These are phyloP conservation scores for Trapa bicornis DNA, from an alignment of 345 rosid genomes.

Conservation along the genomic window DNA sequence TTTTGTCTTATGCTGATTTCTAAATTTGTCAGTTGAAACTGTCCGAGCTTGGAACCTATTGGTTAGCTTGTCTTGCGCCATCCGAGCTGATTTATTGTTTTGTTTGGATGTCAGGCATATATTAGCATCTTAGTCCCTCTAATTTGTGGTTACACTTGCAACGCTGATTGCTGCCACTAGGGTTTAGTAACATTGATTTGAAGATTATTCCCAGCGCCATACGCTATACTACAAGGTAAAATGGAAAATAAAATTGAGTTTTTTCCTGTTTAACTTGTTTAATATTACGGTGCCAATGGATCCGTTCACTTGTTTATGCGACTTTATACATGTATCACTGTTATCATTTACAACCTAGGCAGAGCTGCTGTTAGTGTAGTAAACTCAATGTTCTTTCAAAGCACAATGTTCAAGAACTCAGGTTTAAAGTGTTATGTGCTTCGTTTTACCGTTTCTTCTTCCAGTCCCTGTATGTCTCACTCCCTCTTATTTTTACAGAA, in stretches of 20 bases:
- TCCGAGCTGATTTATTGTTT: not conserved
- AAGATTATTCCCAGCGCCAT: not conserved
- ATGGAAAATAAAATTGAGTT: not conserved
- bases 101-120: not conserved
- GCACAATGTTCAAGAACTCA: too few relatives aligned
- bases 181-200: not conserved
- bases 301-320: not conserved
- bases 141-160: not conserved
- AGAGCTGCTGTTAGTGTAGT: too few relatives aligned
- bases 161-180: not conserved
- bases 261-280: not conserved
- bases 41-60: not conserved
- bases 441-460: not conserved
- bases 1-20: not conserved
- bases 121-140: not conserved
- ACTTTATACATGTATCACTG: not conserved
- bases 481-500: not conserved
- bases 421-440: not conserved
- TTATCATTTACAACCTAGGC: too few relatives aligned
- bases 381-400: too few relatives aligned
- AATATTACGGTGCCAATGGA: not conserved
- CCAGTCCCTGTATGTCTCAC: not conserved
- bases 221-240: not conserved
- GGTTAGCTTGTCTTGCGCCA: not conserved
- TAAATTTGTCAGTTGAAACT: not conserved